A percentile compares a stretch with the other conserved stretches of the same genome.
These are phyloP conservation scores for Aspergillus hiratsukae DNA, from an alignment of 2,329 filamentous ascomycete species.

Conservation along the genomic window DNA sequence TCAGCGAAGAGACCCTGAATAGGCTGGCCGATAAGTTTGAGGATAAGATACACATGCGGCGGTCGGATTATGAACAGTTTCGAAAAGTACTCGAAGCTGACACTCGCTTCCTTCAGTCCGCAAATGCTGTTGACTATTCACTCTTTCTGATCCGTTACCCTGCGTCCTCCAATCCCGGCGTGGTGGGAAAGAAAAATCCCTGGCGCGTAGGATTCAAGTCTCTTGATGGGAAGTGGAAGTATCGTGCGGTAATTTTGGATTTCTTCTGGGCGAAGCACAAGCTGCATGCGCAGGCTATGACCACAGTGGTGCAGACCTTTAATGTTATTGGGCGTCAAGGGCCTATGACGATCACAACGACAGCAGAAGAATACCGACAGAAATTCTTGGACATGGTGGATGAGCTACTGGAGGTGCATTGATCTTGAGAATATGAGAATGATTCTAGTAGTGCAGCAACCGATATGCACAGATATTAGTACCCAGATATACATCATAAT, in stretches of 20 bases:
- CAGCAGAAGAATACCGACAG: constrained; percentile 61
- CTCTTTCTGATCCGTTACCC: constrained; percentile 64
- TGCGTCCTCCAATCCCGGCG: constrained; percentile 28
- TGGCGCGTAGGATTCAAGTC: constrained; percentile 63
- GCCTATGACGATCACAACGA: constrained; percentile 71
- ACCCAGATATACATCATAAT: not conserved
- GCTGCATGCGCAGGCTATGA: constrained; percentile 61
- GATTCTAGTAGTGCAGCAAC: not conserved
- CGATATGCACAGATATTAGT: not conserved
- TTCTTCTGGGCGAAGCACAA: constrained; percentile 78
- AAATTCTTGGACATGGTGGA: constrained; percentile 53
- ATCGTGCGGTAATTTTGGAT: constrained; percentile 64
- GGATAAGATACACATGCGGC: constrained; percentile 58
- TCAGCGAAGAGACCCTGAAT: constrained; percentile 61
- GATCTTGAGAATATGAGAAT: not conserved
- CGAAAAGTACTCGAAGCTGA: constrained; percentile 55
- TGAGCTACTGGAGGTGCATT: constrained; percentile 38
- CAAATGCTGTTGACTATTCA: constrained; percentile 71
- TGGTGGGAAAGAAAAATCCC: constrained; percentile 29
- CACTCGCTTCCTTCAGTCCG: constrained; percentile 57
- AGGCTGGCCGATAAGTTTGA: constrained; percentile 64
- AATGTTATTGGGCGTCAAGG: constrained; percentile 61
- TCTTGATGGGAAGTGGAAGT: constrained; percentile 61
- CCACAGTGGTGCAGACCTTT: constrained; percentile 59
- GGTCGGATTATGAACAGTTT: constrained; percentile 54